Conservation (phyloP, 192 early-diverging fungal genomes). For the Rhizophagus prolifer region DNA sequence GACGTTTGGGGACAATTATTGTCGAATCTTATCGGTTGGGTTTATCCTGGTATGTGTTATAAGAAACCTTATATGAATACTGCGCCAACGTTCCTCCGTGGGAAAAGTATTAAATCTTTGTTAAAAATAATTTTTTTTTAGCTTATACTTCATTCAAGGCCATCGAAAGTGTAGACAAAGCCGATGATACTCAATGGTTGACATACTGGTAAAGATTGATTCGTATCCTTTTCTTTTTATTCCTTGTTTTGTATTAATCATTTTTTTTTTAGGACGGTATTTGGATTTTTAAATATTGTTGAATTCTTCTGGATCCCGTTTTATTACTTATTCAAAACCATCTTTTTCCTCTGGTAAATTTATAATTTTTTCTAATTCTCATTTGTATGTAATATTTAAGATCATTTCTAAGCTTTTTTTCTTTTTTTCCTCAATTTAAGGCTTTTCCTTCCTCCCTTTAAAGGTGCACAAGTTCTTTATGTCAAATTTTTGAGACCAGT, state of each 20-base stretch:
- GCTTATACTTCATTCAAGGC: constrained; percentile 93
- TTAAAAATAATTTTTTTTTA: constrained; percentile 20
- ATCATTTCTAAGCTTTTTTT: constrained; percentile 8
- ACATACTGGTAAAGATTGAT: constrained; percentile 70
- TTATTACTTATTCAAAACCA: constrained; percentile 93
- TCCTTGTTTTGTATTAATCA: background rate
- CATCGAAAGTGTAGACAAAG: constrained; percentile 75
- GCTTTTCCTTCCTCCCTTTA: constrained; percentile 25
- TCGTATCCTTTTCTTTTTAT: background rate
- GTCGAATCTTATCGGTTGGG: constrained; percentile 83
- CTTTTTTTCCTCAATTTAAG: constrained; percentile 13
- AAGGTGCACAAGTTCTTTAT: constrained; percentile 87
- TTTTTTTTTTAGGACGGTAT: constrained; percentile 62
- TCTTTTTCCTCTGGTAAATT: constrained; percentile 83
- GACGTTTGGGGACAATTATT: constrained; percentile 80
- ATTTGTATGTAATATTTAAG: background rate
- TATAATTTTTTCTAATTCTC: constrained; percentile 47
- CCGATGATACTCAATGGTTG: constrained; percentile 87
- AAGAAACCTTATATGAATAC: background rate
- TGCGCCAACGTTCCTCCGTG: background rate
- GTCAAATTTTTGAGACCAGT: constrained; percentile 69
- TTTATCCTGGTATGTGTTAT: constrained; percentile 74
- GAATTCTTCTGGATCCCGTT: constrained; percentile 98
- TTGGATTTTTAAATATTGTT: constrained; percentile 80
- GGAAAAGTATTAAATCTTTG: too few species aligned